These are phyloP conservation scores for Penicillium paxilli DNA, from an alignment of 495 filamentous ascomycete species.

Conservation along the genomic window DNA sequence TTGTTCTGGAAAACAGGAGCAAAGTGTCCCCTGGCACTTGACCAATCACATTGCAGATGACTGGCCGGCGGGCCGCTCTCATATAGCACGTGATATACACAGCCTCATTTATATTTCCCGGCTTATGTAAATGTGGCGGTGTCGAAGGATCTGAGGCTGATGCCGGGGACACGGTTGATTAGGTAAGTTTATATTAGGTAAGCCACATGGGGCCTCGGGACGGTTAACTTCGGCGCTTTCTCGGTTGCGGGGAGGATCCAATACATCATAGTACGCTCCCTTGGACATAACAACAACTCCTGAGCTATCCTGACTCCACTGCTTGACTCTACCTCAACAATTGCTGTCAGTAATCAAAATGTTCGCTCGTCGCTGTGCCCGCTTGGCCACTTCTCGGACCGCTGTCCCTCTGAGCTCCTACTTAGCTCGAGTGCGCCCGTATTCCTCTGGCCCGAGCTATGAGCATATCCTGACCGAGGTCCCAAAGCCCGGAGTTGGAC, in stretches of 20 bases:
- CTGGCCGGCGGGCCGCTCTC: slow-evolving; percentile 8
- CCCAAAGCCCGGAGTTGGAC: slow-evolving; percentile 84
- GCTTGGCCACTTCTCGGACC: slow-evolving; percentile 60
- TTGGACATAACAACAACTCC: background rate
- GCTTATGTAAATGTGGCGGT: no score
- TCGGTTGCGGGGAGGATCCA: slow-evolving; percentile 27
- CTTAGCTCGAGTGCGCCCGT: slow-evolving; percentile 51
- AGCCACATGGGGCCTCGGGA: slow-evolving; percentile 30
- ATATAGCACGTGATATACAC: slow-evolving; percentile 12
- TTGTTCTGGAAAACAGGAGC: slow-evolving; percentile 30
- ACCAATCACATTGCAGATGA: slow-evolving; percentile 24
- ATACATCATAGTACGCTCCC: slow-evolving; percentile 17
- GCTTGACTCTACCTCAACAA: background rate
- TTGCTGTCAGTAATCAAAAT: slow-evolving; percentile 30
- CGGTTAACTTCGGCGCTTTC: slow-evolving; percentile 32
- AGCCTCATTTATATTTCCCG: background rate
- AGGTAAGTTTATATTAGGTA: background rate
- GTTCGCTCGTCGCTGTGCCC: slow-evolving; percentile 57
- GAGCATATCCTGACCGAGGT: slow-evolving; percentile 77
- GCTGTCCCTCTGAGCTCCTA: slow-evolving; percentile 42
- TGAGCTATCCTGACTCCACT: slow-evolving; percentile 1
- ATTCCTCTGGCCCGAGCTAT: slow-evolving; percentile 65
- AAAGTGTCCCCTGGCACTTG: slow-evolving; percentile 41
- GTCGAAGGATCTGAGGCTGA: slow-evolving; percentile 6
- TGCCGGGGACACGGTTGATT: no score